Evolutionary conservation across 1,284 basidiomycete genomes (phyloP), one percentile per base, ranked within the genome.

Genomic region (Spongiforma sp.): DNA sequence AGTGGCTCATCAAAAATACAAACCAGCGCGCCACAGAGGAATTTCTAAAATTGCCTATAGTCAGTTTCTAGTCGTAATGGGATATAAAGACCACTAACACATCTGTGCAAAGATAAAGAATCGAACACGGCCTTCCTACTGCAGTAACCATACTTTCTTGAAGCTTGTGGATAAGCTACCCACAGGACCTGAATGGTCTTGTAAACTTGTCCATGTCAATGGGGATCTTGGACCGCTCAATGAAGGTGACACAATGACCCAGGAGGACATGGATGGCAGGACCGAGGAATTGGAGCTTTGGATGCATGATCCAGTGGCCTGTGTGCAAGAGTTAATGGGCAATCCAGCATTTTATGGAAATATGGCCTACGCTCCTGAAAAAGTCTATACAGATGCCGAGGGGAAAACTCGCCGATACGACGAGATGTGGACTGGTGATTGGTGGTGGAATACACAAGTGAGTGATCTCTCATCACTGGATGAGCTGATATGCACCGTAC

Each of bases 111-210:
- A 54, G 53, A 54, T 11, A 15, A 54, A 54, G n/a, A 24, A 24
- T 24, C 11, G 33, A 15, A 24, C 21, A n/a, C 33, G n/a, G 53
- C 53, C 33, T 24, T 34, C 32, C 53, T 54, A 34, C n/a, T 12
- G 15, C 32, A 54, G 33, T 24, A 75, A 73, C 14, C 60, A 64
- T 24, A 61, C 59, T 0, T 71, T 77, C 36, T 54, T 73, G 12
- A 58, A 72, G 11, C 56, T 63, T 15, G 50, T 78, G 12, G 67
- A 73, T 28, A 6, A 28, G 10, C 64, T 77, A 10, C 71, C 72
- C 0, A 41, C 11, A 5, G 73, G 75, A 2, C 61, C 65, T 1
- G 59, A 64, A 5, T 79, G 76, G 74, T 59, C 53, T n/a, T 54
- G 53, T 26, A 46, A 8, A 15, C 43, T 59, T 36, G 33, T 54